phyloP scores from a whole-genome alignment of 345 rosid genomes.

The Garcia nutans region DNA sequence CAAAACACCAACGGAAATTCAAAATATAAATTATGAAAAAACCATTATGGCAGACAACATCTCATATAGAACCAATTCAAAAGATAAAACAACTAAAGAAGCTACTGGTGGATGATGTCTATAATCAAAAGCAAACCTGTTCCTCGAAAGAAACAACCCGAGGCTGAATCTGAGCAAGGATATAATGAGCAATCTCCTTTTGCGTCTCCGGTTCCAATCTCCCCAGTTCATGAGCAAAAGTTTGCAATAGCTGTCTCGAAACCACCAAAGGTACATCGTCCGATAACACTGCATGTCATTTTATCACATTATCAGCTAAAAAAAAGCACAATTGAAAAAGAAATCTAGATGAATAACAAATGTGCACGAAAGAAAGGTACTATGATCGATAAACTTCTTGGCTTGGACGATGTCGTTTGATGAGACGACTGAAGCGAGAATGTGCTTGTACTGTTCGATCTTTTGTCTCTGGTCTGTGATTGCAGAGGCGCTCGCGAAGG shows the following conservation, averaged over 20 bases:
- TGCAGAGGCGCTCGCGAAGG: constrained; percentile 67
- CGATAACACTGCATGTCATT: constrained; percentile 63
- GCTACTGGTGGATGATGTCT: too few relatives aligned
- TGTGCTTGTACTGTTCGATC: constrained; percentile 96
- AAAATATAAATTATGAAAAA: background rate
- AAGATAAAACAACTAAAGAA: background rate
- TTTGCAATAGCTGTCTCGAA: constrained; percentile 91
- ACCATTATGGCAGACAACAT: background rate
- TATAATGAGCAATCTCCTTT: constrained; percentile 85
- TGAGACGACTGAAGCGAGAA: constrained; percentile 76
- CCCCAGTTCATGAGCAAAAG: constrained; percentile 80
- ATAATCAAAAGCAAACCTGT: constrained; percentile 52
- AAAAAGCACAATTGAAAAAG: background rate
- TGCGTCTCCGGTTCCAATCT: constrained; percentile 74
- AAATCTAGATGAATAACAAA: constrained; percentile 3
- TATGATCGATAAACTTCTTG: constrained; percentile 87
- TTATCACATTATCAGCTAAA: background rate
- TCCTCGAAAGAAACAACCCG: constrained; percentile 97
- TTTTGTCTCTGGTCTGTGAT: constrained; percentile 92
- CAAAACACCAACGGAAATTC: background rate
- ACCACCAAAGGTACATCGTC: constrained; percentile 91
- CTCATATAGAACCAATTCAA: background rate
- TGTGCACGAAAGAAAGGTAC: constrained; percentile 31
- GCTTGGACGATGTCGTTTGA: constrained; percentile 77
- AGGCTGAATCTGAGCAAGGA: constrained; percentile 93